Base-by-base conservation (phyloP, 345 rosid genomes). In the Reutealis trisperma region DNA sequence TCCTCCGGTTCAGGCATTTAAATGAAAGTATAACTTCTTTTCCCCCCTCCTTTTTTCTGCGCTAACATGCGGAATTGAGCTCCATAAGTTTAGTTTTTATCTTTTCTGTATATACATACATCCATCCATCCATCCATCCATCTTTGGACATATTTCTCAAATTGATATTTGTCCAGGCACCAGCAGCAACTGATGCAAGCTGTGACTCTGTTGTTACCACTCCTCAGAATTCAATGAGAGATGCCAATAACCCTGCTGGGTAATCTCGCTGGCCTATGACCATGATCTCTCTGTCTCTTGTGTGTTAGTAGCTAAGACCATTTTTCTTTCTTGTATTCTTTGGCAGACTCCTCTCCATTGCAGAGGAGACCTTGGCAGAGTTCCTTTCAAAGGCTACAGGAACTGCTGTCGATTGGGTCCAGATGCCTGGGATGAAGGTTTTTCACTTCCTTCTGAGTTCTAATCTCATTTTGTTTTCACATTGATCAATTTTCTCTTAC, bases 371-470 rank as follows among this genome's bases (percentile, higher is more conserved):
- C 72, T 91, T 96, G 94, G 90, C 98, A 88, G 98, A 94, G 94
- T 96, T 96, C 97, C 99, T 96, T 83, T 92, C 98, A 81, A 96
- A 96, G 98, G 99, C 99, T 91, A 96, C 98, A 75, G 99, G 99
- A 96, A 96, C 99, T 88, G 98, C 98, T 92, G 98, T 96, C 77
- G 98, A 96, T 89, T 96, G 99, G 99, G 98, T 96, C 90, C 99
- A 96, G 92, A 91, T 96, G 99, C 98, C 98, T 89, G 99, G 99
- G 98, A 96, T 96, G 99, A 96, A 96, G 99, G 99, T 96, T 66
- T 76, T 63, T 21, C 15, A 30, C 34, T 71, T 66, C 69, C 25
- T 57, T 34, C 34, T 14, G 24, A n/a, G 21, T 44, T 45, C 61
- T n/a, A 41, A 41, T 22, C 73, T 13, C 49, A 5, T 13, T 54